These are phyloP conservation scores for Tetrapisispora nanseiensis DNA, from an alignment of 805 yeast genomes.

Conservation along the genomic window DNA sequence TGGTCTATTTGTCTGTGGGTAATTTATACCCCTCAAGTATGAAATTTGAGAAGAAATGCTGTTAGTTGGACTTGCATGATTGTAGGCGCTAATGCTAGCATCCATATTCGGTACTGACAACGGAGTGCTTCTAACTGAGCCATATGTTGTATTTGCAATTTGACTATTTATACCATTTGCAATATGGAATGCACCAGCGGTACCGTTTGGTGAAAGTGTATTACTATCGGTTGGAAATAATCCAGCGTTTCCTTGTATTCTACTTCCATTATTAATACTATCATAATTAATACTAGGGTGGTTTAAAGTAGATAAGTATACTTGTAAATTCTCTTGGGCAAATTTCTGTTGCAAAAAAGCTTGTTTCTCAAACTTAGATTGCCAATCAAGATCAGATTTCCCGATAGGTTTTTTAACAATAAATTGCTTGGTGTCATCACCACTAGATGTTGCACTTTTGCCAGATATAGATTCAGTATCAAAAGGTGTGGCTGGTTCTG, in stretches of 20 bases:
- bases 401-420: conserved; percentile 28
- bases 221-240: not conserved
- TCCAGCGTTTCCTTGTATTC: not conserved
- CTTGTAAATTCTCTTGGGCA: conserved; percentile 29
- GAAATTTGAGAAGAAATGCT: conserved; percentile 2
- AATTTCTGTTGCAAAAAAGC: conserved; percentile 28
- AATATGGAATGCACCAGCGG: not conserved
- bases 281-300: not conserved
- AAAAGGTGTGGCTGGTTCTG: not conserved
- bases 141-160: not conserved
- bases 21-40: not conserved
- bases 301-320: conserved; percentile 13
- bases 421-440: conserved; percentile 12
- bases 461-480: not conserved
- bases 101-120: not conserved
- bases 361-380: conserved; percentile 24
- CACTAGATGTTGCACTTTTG: not conserved
- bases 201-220: not conserved
- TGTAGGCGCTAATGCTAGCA: not conserved
- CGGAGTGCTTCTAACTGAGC: not conserved
- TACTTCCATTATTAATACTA: not conserved
- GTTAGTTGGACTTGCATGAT: conserved; percentile 1
- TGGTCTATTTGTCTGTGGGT: not conserved
- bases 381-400: conserved; percentile 28
- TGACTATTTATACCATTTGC: not conserved